Percentiles rank a stretch among this genome's conserved stretches.
Evolutionary conservation across 2,329 filamentous ascomycete genomes (phyloP).

Genomic region (Hymenotorrendiella dingleyae): DNA sequence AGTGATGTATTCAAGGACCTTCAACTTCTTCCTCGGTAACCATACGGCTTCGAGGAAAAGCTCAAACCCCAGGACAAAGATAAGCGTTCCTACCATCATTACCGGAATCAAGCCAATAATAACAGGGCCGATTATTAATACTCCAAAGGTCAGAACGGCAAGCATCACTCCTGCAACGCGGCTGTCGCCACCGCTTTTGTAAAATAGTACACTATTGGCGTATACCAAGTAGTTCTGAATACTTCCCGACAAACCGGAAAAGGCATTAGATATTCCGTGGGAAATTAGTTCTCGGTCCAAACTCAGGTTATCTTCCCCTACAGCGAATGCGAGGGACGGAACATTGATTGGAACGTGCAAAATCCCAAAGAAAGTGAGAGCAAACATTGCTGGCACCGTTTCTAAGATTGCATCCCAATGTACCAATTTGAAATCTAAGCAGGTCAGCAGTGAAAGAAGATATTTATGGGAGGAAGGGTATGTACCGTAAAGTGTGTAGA

Average conservation of each 20-base stretch:
- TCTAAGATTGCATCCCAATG: constrained; percentile 79
- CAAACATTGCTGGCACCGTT: constrained; percentile 90
- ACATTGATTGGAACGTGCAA: constrained; percentile 98
- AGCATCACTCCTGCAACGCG: constrained; percentile 82
- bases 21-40: constrained; percentile 81
- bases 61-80: constrained; percentile 92
- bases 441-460: background rate
- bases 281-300: constrained; percentile 87
- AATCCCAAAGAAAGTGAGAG: constrained; percentile 93
- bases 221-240: constrained; percentile 98
- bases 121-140: constrained; percentile 79
- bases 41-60: constrained; percentile 83
- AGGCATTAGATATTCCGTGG: constrained; percentile 86
- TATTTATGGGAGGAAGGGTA: constrained; percentile 19
- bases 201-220: constrained; percentile 95
- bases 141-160: constrained; percentile 69
- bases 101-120: constrained; percentile 93
- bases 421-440: constrained; percentile 68
- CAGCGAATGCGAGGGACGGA: constrained; percentile 82
- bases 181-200: constrained; percentile 82
- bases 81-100: constrained; percentile 92
- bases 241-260: constrained; percentile 81
- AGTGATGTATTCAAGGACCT: constrained; percentile 81
- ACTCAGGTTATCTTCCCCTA: constrained; percentile 86
- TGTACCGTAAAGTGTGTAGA: constrained; percentile 91